phyloP scores from a whole-genome alignment of 139 green algal species.

The Limnomonas spitsbergensis region DNA sequence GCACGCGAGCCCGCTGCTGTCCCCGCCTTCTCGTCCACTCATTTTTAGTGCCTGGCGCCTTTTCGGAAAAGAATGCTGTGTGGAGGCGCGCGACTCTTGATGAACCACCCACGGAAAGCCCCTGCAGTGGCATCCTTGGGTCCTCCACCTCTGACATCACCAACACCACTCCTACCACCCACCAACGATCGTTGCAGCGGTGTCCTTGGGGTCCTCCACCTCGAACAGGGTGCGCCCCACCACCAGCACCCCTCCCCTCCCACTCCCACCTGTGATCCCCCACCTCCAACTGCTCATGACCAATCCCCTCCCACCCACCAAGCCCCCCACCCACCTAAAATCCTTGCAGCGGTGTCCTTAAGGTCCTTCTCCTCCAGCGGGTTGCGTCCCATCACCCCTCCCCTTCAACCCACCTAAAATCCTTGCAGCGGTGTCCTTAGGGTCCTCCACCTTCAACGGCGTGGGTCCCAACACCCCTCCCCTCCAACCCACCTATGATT shows the following conservation, averaged over 20 bases:
- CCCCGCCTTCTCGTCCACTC: no score
- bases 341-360: not conserved
- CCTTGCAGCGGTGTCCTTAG: constrained; percentile 63
- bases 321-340: not conserved
- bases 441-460: constrained; percentile 61
- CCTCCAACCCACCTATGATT: constrained; percentile 31
- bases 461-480: constrained; percentile 33
- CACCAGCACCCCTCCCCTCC: constrained; percentile 12
- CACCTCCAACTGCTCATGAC: not conserved
- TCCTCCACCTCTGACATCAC: no score
- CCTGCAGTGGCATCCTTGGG: no score
- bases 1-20: no score
- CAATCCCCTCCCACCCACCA: not conserved
- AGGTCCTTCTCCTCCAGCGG: not conserved
- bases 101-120: no score
- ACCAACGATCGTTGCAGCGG: no score
- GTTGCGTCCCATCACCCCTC: not conserved
- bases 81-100: no score
- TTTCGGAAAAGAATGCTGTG: no score
- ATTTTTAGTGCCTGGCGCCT: no score
- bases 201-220: constrained; percentile 32
- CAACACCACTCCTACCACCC: no score
- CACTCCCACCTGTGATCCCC: not conserved
- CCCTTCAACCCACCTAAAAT: constrained; percentile 77
- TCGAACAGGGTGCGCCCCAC: no score